These are phyloP conservation scores for Phaffomyces antillensis DNA, from an alignment of 805 yeast genomes.

Conservation along the genomic window DNA sequence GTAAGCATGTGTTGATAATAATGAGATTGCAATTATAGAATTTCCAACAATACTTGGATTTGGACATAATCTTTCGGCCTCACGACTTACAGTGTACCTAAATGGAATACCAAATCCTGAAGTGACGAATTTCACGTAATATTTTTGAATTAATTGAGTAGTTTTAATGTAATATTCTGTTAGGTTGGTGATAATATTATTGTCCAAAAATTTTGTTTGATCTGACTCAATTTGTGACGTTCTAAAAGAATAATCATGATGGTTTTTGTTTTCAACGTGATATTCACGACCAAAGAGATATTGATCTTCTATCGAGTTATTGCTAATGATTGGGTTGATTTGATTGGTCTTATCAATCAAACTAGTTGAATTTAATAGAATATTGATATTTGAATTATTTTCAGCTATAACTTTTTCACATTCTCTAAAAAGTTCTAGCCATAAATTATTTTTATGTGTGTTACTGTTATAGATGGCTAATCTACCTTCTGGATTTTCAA, in stretches of 20 bases:
- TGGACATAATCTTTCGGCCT: slow-evolving; percentile 54
- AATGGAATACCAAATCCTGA: slow-evolving; percentile 25
- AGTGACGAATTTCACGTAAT: slow-evolving; percentile 15
- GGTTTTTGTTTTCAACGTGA: slow-evolving; percentile 8
- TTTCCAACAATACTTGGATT: slow-evolving; percentile 61
- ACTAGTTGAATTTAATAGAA: slow-evolving; percentile 3
- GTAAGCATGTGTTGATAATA: slow-evolving; percentile 51
- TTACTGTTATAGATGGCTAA: slow-evolving; percentile 45
- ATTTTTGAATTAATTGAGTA: slow-evolving; percentile 4
- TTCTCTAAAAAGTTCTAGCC: slow-evolving; percentile 57
- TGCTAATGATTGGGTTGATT: not conserved
- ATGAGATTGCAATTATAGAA: slow-evolving; percentile 53
- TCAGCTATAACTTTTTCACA: slow-evolving; percentile 48
- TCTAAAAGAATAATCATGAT: slow-evolving; percentile 7
- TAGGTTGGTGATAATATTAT: slow-evolving; percentile 11
- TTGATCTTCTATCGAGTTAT: slow-evolving; percentile 10
- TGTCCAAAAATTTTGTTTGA: slow-evolving; percentile 14
- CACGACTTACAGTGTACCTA: slow-evolving; percentile 27
- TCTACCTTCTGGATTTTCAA: slow-evolving; percentile 41
- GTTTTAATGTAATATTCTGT: slow-evolving; percentile 7
- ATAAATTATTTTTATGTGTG: slow-evolving; percentile 37
- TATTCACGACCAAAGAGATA: slow-evolving; percentile 31
- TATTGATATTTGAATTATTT: slow-evolving; percentile 35
- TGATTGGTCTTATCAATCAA: not conserved
- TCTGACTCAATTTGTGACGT: slow-evolving; percentile 3